Evolutionary conservation across 2,329 filamentous ascomycete species (phyloP).

Genomic region (Talaromyces sp.): DNA sequence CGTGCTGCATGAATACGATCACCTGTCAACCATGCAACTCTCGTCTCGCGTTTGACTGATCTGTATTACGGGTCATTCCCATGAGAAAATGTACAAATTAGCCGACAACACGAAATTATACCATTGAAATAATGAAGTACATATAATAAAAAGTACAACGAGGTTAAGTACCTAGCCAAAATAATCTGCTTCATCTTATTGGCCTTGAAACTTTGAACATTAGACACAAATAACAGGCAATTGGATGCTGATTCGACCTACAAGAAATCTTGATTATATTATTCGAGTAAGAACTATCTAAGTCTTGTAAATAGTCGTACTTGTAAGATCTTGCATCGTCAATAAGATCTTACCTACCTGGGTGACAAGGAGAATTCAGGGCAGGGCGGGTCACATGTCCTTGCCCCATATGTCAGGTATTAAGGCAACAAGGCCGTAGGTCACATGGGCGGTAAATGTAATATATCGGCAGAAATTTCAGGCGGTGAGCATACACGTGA

Average conservation of each 20-base stretch:
- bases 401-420: background rate
- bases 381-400: background rate
- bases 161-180: background rate
- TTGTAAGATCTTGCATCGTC: background rate
- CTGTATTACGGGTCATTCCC: background rate
- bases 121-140: background rate
- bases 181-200: background rate
- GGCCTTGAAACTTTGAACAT: background rate
- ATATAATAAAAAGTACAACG: background rate
- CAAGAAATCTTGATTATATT: background rate
- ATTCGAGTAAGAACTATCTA: background rate
- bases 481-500: background rate
- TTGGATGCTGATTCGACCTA: background rate
- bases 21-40: background rate
- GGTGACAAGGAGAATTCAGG: background rate
- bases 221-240: background rate
- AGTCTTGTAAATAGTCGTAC: background rate
- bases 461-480: background rate
- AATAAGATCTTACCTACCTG: background rate
- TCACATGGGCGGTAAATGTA: background rate
- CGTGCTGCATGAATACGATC: background rate
- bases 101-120: background rate
- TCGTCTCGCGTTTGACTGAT: background rate
- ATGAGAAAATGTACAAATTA: background rate
- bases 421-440: background rate